Conservation (phyloP, 768 basidiomycete species). For the Tylopilus balloui region DNA sequence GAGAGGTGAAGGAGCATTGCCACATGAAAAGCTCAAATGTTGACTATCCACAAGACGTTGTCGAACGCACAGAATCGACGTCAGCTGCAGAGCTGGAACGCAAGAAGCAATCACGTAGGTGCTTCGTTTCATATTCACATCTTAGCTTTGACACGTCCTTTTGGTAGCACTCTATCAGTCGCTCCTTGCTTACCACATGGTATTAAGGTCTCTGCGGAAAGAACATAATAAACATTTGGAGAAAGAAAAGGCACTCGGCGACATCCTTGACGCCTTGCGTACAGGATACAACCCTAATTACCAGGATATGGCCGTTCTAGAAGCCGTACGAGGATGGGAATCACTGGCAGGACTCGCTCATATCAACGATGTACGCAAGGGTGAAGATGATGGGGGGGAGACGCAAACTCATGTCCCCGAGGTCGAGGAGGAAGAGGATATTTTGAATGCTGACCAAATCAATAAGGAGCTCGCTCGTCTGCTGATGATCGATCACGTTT, state of each 20-base stretch:
- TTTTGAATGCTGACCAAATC: constrained; percentile 58
- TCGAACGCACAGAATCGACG: constrained; percentile 71
- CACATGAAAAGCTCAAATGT: neutral
- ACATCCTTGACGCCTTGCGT: constrained; percentile 78
- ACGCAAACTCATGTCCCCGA: constrained; percentile 16
- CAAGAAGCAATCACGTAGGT: constrained; percentile 83
- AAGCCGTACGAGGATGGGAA: constrained; percentile 94
- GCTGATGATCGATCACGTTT: constrained; percentile 63
- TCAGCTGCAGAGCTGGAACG: constrained; percentile 78
- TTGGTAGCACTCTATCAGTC: constrained; percentile 70
- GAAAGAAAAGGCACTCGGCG: constrained; percentile 71
- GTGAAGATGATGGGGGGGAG: constrained; percentile 35
- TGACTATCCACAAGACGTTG: constrained; percentile 51
- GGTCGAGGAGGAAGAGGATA: constrained; percentile 45
- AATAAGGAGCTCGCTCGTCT: constrained; percentile 53
- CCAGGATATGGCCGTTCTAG: constrained; percentile 98
- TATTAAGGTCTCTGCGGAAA: constrained; percentile 70
- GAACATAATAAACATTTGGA: constrained; percentile 70
- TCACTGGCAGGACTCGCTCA: constrained; percentile 65
- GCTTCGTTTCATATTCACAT: neutral
- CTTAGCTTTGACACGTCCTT: constrained; percentile 1
- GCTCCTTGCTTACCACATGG: constrained; percentile 66
- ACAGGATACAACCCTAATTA: constrained; percentile 96
- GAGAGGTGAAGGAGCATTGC: constrained; percentile 47
- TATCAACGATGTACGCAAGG: constrained; percentile 63